These are phyloP conservation scores for Clavariopsis aquatica DNA, from an alignment of 495 filamentous ascomycete species.

Conservation along the genomic window DNA sequence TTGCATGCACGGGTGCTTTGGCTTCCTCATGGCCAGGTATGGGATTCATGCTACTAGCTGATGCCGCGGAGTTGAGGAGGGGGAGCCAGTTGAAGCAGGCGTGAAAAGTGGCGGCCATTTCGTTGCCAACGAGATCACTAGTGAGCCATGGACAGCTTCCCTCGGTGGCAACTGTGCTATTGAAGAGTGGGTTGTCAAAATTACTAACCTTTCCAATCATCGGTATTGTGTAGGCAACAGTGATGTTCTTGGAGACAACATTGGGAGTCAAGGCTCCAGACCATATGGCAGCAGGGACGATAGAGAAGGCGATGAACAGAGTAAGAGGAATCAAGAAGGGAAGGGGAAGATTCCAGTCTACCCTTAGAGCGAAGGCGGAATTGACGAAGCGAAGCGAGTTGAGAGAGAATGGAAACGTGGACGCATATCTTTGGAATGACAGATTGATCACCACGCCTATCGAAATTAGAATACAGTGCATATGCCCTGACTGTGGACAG, in stretches of 20 bases:
- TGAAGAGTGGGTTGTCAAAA: neutral
- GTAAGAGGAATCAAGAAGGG: neutral
- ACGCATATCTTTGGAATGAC: slow-evolving; percentile 1
- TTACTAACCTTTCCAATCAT: neutral
- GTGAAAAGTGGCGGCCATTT: neutral
- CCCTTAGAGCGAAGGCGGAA: neutral
- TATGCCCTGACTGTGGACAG: neutral
- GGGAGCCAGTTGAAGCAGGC: neutral
- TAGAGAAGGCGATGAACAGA: slow-evolving; percentile 1
- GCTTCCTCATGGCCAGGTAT: neutral
- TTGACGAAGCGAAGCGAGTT: slow-evolving; percentile 5
- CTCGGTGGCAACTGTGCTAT: neutral
- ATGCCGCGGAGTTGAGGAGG: neutral
- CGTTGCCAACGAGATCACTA: neutral
- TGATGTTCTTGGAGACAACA: slow-evolving; percentile 10
- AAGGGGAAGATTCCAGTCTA: slow-evolving; percentile 2
- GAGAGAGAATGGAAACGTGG: neutral
- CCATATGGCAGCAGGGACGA: slow-evolving; percentile 4
- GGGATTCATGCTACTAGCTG: neutral
- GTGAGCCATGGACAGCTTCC: neutral
- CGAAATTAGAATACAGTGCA: neutral
- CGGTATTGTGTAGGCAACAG: neutral
- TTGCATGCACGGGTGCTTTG: slow-evolving; percentile 3
- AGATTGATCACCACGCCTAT: slow-evolving; percentile 1
- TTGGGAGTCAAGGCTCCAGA: slow-evolving; percentile 4